Conservation (phyloP, 306 rosid genomes). For the Prunus dulcis region DNA sequence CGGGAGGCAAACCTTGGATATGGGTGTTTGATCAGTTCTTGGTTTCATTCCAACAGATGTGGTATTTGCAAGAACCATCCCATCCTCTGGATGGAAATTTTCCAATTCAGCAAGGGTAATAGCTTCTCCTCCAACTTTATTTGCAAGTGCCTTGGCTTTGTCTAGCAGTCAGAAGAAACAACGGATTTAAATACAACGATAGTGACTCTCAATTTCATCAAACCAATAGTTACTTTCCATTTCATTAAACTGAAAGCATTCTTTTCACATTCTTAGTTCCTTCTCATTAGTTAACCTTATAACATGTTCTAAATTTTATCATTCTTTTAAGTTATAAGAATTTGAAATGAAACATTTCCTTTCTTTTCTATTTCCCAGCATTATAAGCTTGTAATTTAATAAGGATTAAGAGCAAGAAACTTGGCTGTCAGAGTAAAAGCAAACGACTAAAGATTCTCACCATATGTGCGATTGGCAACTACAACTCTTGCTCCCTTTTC, state of each 20-base stretch:
- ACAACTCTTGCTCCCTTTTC: constrained; percentile 73
- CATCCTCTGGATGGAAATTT: constrained; percentile 52
- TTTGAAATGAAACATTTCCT: neutral
- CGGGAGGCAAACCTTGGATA: constrained; percentile 44
- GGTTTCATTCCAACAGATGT: constrained; percentile 68
- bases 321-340: too few species aligned
- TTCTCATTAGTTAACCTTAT: too few species aligned
- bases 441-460: constrained; percentile 25
- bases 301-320: too few species aligned
- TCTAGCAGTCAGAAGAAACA: constrained; percentile 24
- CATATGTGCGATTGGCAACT: constrained; percentile 58
- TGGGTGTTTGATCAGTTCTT: constrained; percentile 34
- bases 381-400: neutral
- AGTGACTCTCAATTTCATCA: too few species aligned
- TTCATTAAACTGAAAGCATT: too few species aligned
- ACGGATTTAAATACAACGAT: neutral
- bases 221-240: too few species aligned
- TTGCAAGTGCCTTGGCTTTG: constrained; percentile 52
- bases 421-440: neutral
- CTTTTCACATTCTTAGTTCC: too few species aligned
- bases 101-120: constrained; percentile 41
- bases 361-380: neutral
- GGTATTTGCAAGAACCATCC: constrained; percentile 59
- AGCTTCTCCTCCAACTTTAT: constrained; percentile 57
- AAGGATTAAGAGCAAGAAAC: neutral